A percentile compares a stretch with the other conserved stretches of the same genome.
Conservation (phyloP, 2,329 filamentous ascomycete genomes). For the Diplodia sapinea region DNA sequence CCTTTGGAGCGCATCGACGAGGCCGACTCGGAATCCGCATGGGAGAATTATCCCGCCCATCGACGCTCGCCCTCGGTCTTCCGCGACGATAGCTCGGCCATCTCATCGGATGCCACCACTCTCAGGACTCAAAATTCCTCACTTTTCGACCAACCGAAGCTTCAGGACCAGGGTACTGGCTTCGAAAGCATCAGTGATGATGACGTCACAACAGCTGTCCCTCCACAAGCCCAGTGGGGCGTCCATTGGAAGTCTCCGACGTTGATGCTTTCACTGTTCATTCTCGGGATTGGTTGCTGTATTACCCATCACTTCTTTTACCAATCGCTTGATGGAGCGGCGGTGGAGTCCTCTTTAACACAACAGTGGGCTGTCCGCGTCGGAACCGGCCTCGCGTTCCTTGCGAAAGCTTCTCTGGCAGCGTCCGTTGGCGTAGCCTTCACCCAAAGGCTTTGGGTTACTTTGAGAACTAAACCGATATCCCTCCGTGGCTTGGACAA, state of each 20-base stretch:
- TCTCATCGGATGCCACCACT: neutral
- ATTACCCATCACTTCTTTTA: slow-evolving; percentile 12
- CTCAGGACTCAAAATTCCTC: neutral
- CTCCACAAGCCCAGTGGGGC: neutral
- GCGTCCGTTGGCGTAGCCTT: slow-evolving; percentile 1
- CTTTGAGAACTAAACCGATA: neutral
- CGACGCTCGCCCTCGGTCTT: neutral
- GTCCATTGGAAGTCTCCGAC: slow-evolving; percentile 6
- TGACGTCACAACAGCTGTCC: neutral
- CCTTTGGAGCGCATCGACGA: neutral
- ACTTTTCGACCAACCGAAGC: neutral
- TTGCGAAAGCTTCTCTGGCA: slow-evolving; percentile 9
- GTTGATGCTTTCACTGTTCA: neutral
- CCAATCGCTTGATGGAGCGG: neutral
- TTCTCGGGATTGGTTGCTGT: neutral
- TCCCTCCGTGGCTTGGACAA: slow-evolving; percentile 11
- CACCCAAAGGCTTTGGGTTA: slow-evolving; percentile 19
- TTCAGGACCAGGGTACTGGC: neutral
- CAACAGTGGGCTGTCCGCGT: slow-evolving; percentile 17
- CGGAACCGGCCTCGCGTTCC: slow-evolving; percentile 4
- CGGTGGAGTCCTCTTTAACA: neutral
- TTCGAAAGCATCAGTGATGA: neutral
- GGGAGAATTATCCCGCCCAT: neutral
- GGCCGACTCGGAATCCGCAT: neutral
- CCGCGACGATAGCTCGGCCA: too few relatives aligned